Percentiles rank a stretch among this genome's conserved stretches.
Evolutionary conservation across 345 rosid species (phyloP).

Genomic region (Ceriops tagal): DNA sequence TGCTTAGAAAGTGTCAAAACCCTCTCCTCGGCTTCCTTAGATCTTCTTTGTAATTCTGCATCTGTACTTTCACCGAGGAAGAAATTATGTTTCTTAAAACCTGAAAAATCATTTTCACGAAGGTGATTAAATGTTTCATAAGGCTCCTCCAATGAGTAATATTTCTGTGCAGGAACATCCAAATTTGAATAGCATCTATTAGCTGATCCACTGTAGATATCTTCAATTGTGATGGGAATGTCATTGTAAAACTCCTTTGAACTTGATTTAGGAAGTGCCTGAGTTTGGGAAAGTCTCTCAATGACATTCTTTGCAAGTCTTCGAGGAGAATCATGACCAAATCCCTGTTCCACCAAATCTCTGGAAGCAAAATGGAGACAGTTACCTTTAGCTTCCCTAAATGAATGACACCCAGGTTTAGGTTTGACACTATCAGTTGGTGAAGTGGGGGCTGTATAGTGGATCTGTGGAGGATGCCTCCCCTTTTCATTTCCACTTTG

Average conservation of each 20-base stretch:
- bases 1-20: conserved; percentile 61
- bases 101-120: conserved; percentile 33
- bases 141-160: conserved; percentile 42
- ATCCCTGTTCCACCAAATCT: conserved; percentile 62
- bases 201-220: conserved; percentile 58
- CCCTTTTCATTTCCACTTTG: conserved; percentile 38
- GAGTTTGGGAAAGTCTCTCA: conserved; percentile 71
- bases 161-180: conserved; percentile 36
- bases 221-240: conserved; percentile 75
- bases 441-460: conserved; percentile 58
- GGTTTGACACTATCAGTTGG: conserved; percentile 48
- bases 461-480: conserved; percentile 67
- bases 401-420: conserved; percentile 59
- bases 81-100: conserved; percentile 29
- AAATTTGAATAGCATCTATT: conserved; percentile 41
- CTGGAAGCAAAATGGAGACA: conserved; percentile 43
- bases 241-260: conserved; percentile 37
- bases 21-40: conserved; percentile 79
- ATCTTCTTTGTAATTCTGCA: conserved; percentile 52
- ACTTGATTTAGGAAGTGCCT: conserved; percentile 43
- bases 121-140: conserved; percentile 33
- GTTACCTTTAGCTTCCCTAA: conserved; percentile 63
- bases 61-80: conserved; percentile 30
- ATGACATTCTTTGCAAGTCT: conserved; percentile 80
- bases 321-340: conserved; percentile 70